Evolutionary conservation across 2,329 filamentous ascomycete genomes (phyloP), one percentile per base, ranked within the genome.

Genomic region (Endothia cerciana): DNA sequence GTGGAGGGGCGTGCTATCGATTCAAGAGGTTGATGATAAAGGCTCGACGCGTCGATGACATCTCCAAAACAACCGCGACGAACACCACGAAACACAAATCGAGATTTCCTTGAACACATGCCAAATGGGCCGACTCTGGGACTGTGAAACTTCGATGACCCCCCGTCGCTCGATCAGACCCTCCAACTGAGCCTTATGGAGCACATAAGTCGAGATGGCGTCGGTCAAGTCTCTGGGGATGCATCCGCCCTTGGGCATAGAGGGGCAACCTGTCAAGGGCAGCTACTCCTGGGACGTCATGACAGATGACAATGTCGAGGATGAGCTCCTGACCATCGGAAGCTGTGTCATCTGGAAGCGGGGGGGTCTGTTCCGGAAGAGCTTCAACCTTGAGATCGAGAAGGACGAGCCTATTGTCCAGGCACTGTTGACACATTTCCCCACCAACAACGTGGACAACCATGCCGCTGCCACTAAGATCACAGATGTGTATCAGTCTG

Each of bases 211-310:
- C 72, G 73, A 71, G 62, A 99, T 99, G 96, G 94, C 94, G 72
- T 89, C 91, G 75, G 88, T 97, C 79, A 91, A 88, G 78, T 97
- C 94, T 70, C 86, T 97, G 74, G 95, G 95, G 77, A 84, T 97
- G 74, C 94, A 98, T 82, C 89, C 91, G 80, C 94, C 96, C 60
- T 62, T 68, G 22, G 64, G 66, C 41, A 51, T 68, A 36, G 64
- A 64, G 19, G 66, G 66, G 22, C 60, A 66, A 19, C 64, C 64
- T 1, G 51, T 66, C 49, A 56, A 59, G 6, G 57, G 51, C 8
- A 64, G 33, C 4, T 98, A 97, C 77, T 82, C 81, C 65, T 98
- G 95, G 94, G 85, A 91, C 41, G 89, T 89, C 43, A 80, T 74
- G 17, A 55, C 77, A 33, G 76, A 76, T 45, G 74, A 67, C 51